Evolutionary conservation across 768 basidiomycete genomes (phyloP).

Genomic region (Amylocystis lapponica): DNA sequence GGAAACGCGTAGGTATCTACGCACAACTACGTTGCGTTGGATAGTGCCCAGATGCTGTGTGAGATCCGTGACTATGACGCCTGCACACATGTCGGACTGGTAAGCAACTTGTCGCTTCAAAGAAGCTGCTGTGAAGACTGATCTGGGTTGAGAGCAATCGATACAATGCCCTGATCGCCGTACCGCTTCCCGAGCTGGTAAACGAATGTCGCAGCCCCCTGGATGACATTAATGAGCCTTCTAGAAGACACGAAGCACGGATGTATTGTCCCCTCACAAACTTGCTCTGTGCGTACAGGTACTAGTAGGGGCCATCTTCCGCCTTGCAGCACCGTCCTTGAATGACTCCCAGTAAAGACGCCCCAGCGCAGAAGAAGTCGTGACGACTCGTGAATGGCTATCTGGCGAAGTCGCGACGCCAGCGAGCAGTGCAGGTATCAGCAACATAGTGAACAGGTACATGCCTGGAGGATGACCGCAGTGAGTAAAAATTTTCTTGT

Average conservation of each 20-base stretch:
- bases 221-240: neutral
- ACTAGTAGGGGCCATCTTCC: conserved; percentile 2
- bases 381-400: conserved; percentile 40
- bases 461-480: conserved; percentile 40
- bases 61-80: neutral
- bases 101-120: neutral
- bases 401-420: conserved; percentile 33
- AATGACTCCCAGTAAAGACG: conserved; percentile 35
- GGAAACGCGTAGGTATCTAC: neutral
- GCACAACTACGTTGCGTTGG: neutral
- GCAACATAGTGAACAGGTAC: conserved; percentile 49
- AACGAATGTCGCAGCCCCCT: conserved; percentile 41
- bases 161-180: conserved; percentile 37
- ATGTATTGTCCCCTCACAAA: conserved; percentile 30
- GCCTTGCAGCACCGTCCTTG: conserved; percentile 18
- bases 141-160: conserved; percentile 43
- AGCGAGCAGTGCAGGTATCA: conserved; percentile 40
- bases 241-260: neutral
- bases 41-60: conserved; percentile 2
- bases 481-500: too few relatives aligned
- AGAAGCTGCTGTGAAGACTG: conserved; percentile 14
- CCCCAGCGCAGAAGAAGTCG: conserved; percentile 32
- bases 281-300: conserved; percentile 33
- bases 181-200: conserved; percentile 44
- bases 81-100: neutral